Evolutionary conservation across 2,329 filamentous ascomycete genomes (phyloP).

Genomic region (Byssoonygena ceratinophila): DNA sequence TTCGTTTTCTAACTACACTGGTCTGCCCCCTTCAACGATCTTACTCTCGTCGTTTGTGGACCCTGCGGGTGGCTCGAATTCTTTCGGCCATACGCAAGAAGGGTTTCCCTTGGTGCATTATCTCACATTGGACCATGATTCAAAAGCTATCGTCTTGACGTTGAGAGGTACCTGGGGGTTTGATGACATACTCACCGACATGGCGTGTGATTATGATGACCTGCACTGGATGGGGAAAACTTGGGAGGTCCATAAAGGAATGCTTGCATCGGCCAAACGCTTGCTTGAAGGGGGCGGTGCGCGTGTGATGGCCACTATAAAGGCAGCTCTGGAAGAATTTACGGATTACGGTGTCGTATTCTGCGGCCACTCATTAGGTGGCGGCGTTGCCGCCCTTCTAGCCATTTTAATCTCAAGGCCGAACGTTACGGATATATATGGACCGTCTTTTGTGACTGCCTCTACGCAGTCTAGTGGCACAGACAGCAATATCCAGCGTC

Average conservation of each 20-base stretch:
- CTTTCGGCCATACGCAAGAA: conserved; percentile 53
- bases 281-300: conserved; percentile 58
- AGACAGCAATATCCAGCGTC: conserved; percentile 16
- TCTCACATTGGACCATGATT: conserved; percentile 59
- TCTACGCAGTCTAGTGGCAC: conserved; percentile 17
- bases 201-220: conserved; percentile 56
- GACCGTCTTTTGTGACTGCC: conserved; percentile 54
- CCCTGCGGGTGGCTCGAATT: conserved; percentile 55
- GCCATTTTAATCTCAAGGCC: conserved; percentile 62
- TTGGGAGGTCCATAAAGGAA: conserved; percentile 64
- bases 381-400: conserved; percentile 58
- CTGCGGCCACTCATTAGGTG: conserved; percentile 59
- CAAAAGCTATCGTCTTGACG: conserved; percentile 61
- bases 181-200: conserved; percentile 61
- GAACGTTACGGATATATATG: conserved; percentile 34
- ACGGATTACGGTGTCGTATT: conserved; percentile 59
- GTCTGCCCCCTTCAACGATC: conserved; percentile 38
- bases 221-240: conserved; percentile 51
- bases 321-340: conserved; percentile 55
- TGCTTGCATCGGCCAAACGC: conserved; percentile 59
- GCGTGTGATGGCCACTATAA: conserved; percentile 55
- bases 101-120: conserved; percentile 64
- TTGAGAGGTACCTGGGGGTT: conserved; percentile 63
- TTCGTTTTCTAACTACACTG: conserved; percentile 37
- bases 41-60: conserved; percentile 62